These are phyloP conservation scores for Chlamydomonas eustigma DNA, from an alignment of 139 green algal species.

Conservation along the genomic window DNA sequence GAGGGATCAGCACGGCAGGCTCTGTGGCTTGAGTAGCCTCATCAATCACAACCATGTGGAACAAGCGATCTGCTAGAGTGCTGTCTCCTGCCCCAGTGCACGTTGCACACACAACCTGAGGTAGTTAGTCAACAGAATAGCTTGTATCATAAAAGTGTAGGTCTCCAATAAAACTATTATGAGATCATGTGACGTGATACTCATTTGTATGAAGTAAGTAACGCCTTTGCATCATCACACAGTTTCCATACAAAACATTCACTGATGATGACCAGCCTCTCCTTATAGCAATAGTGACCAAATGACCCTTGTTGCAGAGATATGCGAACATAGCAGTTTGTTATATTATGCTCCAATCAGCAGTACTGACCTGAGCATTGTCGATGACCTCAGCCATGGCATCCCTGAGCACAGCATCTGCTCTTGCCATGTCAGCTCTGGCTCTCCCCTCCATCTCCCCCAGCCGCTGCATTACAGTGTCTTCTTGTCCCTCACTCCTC, in stretches of 20 bases:
- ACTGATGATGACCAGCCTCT: too few relatives aligned
- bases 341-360: not conserved
- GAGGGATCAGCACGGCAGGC: constrained; percentile 75
- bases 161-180: too few relatives aligned
- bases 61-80: constrained; percentile 36
- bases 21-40: constrained; percentile 92
- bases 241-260: too few relatives aligned
- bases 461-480: not conserved
- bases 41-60: constrained; percentile 85
- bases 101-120: constrained; percentile 63
- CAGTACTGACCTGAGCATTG: constrained; percentile 29
- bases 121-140: not conserved
- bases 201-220: too few relatives aligned
- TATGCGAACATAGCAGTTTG: too few relatives aligned
- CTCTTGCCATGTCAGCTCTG: constrained; percentile 1
- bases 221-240: too few relatives aligned
- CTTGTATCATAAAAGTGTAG: not conserved
- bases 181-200: too few relatives aligned
- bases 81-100: constrained; percentile 54
- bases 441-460: not conserved
- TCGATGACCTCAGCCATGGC: constrained; percentile 39
- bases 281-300: not conserved
- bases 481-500: not conserved
- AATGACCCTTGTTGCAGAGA: too few relatives aligned
- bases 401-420: constrained; percentile 28